Percentiles rank a stretch among this genome's conserved stretches.
Evolutionary conservation across 805 yeast genomes (phyloP).

Genomic region (Saccharomycopsis sp.): DNA sequence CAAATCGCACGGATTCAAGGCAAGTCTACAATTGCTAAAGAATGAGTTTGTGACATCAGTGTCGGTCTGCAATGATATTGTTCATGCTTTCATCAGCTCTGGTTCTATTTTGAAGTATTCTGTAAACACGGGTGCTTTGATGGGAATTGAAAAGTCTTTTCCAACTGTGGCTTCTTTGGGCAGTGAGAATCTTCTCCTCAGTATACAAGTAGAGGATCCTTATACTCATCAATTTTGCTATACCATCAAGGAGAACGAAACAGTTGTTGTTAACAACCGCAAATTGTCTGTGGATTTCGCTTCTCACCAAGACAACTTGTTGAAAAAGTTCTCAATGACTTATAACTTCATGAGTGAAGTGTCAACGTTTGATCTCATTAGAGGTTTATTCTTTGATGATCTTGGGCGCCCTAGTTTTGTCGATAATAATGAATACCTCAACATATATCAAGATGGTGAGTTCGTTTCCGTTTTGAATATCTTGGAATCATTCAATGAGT

Average conservation of each 20-base stretch:
- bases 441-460: conserved; percentile 2
- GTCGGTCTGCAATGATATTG: neutral
- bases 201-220: conserved; percentile 9
- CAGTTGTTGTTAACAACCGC: neutral
- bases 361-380: conserved; percentile 3
- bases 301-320: too few relatives aligned
- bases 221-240: conserved; percentile 8
- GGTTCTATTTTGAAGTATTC: conserved; percentile 11
- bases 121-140: conserved; percentile 7
- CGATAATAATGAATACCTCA: conserved; percentile 14
- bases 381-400: conserved; percentile 17
- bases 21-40: conserved; percentile 8
- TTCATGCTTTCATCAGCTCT: conserved; percentile 8
- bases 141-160: conserved; percentile 13
- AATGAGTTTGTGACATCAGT: conserved; percentile 12
- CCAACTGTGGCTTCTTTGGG: conserved; percentile 15
- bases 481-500: conserved; percentile 14
- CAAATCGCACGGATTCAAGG: conserved; percentile 1
- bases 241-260: conserved; percentile 6
- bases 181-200: conserved; percentile 7
- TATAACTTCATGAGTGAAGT: neutral
- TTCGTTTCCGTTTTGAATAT: conserved; percentile 13
- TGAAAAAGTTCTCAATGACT: conserved; percentile 1
- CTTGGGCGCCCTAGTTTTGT: conserved; percentile 12
- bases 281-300: too few relatives aligned